A percentile compares a stretch with the other conserved stretches of the same genome.
These are phyloP conservation scores for Moringa oleifera DNA, from an alignment of 345 rosid genomes.

Conservation along the genomic window DNA sequence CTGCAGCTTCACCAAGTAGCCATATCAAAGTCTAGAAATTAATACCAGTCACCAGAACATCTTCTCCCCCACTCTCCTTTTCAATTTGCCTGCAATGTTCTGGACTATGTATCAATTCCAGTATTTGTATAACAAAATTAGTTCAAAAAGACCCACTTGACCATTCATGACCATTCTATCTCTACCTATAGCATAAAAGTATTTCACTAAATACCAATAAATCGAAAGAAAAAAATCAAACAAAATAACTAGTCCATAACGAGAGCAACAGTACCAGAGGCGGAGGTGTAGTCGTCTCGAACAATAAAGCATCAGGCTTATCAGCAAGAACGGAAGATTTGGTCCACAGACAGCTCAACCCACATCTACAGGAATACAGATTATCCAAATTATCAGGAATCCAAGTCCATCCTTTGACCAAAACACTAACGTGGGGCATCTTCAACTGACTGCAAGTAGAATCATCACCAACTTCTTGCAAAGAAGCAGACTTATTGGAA, in stretches of 20 bases:
- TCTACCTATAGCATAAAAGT: no score
- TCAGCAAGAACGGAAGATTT: constrained; percentile 85
- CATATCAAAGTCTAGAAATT: no score
- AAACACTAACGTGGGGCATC: constrained; percentile 58
- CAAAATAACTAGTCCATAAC: neutral
- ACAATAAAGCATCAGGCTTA: constrained; percentile 83
- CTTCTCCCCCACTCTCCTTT: no score
- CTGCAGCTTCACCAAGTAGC: no score
- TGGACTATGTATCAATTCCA: no score
- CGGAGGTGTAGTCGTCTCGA: constrained; percentile 80
- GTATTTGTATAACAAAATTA: no score
- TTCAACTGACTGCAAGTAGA: constrained; percentile 45
- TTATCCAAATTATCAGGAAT: constrained; percentile 92
- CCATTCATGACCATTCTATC: no score
- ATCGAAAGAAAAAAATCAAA: neutral
- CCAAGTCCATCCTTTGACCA: constrained; percentile 98
- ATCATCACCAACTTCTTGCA: constrained; percentile 42
- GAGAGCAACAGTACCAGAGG: constrained; percentile 36
- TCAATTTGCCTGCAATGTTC: no score
- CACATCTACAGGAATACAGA: constrained; percentile 75
- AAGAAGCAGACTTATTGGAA: constrained; percentile 43
- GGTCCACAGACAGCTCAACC: constrained; percentile 91
- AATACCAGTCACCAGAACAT: no score
- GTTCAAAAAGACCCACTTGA: no score
- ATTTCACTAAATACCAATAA: no score